phyloP scores from a whole-genome alignment of 83 land plant genomes.

The Isoetes engelmannii region DNA sequence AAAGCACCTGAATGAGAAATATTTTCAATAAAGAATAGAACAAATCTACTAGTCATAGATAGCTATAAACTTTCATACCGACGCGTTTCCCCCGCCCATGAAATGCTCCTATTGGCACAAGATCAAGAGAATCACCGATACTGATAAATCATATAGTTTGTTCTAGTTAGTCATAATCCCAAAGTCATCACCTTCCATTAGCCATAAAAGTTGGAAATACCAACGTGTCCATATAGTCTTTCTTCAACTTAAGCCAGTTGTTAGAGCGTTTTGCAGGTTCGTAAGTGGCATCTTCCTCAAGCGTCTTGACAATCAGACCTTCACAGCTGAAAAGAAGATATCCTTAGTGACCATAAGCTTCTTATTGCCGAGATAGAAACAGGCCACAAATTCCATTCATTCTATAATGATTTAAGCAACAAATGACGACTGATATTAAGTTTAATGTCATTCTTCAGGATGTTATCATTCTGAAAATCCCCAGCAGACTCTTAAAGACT shows the following conservation, averaged over 20 bases:
- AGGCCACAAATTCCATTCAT: no score
- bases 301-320: conserved; percentile 91
- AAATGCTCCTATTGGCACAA: conserved; percentile 97
- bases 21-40: conserved; percentile 1
- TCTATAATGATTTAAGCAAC: no score
- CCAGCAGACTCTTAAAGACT: background rate
- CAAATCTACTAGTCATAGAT: background rate
- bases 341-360: conserved; percentile 2
- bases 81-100: conserved; percentile 96
- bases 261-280: conserved; percentile 95
- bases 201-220: background rate
- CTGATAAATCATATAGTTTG: conserved; percentile 29
- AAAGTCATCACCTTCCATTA: background rate
- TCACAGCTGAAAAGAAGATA: conserved; percentile 61
- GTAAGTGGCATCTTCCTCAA: conserved; percentile 90
- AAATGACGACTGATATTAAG: no score
- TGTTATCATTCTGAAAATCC: no score
- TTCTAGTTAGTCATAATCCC: background rate
- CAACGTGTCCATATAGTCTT: conserved; percentile 56
- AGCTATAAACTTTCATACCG: conserved; percentile 35
- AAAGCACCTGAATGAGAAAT: conserved; percentile 59
- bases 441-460: no score
- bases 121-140: conserved; percentile 91
- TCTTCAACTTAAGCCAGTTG: conserved; percentile 97
- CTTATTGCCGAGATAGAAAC: background rate